Evolutionary conservation across 352 stramenopile species (phyloP).

Genomic region (Elongisporangium anandrum): DNA sequence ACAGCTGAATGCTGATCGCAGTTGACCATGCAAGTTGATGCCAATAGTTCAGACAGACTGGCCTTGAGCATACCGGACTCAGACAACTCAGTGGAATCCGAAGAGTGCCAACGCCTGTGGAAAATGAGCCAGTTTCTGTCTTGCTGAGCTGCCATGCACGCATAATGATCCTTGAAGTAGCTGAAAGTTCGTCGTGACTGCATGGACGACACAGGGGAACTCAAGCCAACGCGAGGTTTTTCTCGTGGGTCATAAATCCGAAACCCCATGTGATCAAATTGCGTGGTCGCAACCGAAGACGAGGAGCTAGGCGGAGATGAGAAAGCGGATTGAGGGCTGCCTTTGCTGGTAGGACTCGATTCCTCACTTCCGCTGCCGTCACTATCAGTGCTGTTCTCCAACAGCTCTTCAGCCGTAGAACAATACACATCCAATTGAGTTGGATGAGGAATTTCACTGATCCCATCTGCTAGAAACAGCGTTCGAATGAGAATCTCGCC

Average conservation of each 20-base stretch:
- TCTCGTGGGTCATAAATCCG: constrained; percentile 28
- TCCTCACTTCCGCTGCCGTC: not conserved
- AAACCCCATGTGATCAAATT: constrained; percentile 51
- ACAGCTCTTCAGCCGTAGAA: constrained; percentile 35
- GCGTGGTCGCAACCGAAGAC: constrained; percentile 6
- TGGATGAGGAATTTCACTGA: constrained; percentile 38
- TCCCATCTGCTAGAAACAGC: constrained; percentile 54
- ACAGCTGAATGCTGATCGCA: not conserved
- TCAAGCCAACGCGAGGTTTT: not conserved
- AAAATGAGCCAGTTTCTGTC: not conserved
- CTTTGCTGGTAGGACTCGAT: constrained; percentile 2
- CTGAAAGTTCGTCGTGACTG: not conserved
- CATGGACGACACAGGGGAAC: not conserved
- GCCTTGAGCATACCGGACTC: not conserved
- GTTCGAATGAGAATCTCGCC: constrained; percentile 43
- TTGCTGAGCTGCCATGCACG: not conserved
- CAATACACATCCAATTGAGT: constrained; percentile 23
- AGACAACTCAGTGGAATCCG: not conserved
- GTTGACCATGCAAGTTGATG: not conserved
- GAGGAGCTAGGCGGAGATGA: constrained; percentile 13
- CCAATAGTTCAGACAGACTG: not conserved
- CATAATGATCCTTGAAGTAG: not conserved
- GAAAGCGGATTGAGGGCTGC: constrained; percentile 1
- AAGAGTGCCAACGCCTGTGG: not conserved
- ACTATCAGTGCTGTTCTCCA: constrained; percentile 13